phyloP scores from a whole-genome alignment of 169 alveolate genomes.

The Plasmodium relictum region DNA sequence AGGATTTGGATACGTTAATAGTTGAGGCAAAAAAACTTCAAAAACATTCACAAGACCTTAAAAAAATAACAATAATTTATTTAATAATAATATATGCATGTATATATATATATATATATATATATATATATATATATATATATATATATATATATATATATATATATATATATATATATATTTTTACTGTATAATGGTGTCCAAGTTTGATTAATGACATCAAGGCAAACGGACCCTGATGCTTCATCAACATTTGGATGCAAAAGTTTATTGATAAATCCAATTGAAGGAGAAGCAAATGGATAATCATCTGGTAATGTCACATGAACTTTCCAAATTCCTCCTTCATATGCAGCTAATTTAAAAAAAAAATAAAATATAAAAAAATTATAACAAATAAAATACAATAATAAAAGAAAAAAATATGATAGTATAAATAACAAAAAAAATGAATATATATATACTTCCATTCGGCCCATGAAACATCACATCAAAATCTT shows the following conservation, averaged over 20 bases:
- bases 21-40: conserved; percentile 96
- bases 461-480: conserved; percentile 88
- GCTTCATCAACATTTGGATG: conserved; percentile 98
- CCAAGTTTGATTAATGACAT: conserved; percentile 98
- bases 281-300: conserved; percentile 97
- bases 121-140: neutral
- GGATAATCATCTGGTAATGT: conserved; percentile 98
- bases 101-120: neutral
- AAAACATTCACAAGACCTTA: conserved; percentile 95
- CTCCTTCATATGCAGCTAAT: conserved; percentile 91
- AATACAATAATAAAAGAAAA: neutral
- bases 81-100: no score
- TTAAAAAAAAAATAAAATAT: neutral
- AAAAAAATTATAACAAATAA: neutral
- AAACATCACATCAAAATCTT: conserved; percentile 87
- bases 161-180: neutral
- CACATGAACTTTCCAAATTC: conserved; percentile 93
- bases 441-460: neutral
- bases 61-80: conserved; percentile 9
- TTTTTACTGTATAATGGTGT: conserved; percentile 94
- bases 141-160: conserved; percentile 14
- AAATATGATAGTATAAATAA: no score
- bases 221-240: conserved; percentile 97
- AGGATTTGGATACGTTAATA: conserved; percentile 97
- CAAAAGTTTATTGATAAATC: conserved; percentile 93